These are phyloP conservation scores for Coemansia sp. DNA, from an alignment of 192 early-diverging fungal species.

Conservation along the genomic window DNA sequence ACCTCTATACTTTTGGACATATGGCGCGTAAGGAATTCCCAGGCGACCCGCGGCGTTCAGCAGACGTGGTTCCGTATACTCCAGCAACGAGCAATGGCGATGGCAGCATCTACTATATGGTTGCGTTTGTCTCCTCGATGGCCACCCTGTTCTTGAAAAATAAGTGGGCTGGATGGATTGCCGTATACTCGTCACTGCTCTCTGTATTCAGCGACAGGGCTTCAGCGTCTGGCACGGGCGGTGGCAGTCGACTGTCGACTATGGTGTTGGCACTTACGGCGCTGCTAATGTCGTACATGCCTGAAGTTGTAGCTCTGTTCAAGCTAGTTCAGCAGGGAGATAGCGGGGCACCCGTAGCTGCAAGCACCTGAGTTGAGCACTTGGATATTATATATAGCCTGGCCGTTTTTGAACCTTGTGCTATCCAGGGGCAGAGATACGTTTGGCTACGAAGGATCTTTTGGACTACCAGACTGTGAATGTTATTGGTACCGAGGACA, in stretches of 20 bases:
- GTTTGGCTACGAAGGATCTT: neutral
- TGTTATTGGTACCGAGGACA: neutral
- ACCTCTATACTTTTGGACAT: neutral
- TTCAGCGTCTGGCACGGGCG: constrained; percentile 31
- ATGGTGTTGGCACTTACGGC: constrained; percentile 32
- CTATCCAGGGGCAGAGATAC: neutral
- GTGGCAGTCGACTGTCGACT: constrained; percentile 43
- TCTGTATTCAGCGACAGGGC: constrained; percentile 43
- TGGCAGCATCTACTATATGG: constrained; percentile 50
- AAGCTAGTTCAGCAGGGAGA: constrained; percentile 6
- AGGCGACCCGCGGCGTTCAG: constrained; percentile 45
- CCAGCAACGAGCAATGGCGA: constrained; percentile 38
- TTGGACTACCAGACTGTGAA: neutral
- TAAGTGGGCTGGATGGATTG: constrained; percentile 46
- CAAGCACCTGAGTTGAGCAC: neutral
- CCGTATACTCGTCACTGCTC: constrained; percentile 39
- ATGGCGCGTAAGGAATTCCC: constrained; percentile 49
- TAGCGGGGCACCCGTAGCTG: neutral
- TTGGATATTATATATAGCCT: neutral
- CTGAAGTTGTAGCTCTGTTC: constrained; percentile 35
- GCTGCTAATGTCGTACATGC: constrained; percentile 50
- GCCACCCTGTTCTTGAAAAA: constrained; percentile 43
- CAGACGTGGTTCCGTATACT: constrained; percentile 39
- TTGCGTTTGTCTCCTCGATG: constrained; percentile 50
- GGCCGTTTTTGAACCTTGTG: neutral